Evolutionary conservation across 2,329 filamentous ascomycete species (phyloP).

Genomic region (Pseudocercospora crystallina): DNA sequence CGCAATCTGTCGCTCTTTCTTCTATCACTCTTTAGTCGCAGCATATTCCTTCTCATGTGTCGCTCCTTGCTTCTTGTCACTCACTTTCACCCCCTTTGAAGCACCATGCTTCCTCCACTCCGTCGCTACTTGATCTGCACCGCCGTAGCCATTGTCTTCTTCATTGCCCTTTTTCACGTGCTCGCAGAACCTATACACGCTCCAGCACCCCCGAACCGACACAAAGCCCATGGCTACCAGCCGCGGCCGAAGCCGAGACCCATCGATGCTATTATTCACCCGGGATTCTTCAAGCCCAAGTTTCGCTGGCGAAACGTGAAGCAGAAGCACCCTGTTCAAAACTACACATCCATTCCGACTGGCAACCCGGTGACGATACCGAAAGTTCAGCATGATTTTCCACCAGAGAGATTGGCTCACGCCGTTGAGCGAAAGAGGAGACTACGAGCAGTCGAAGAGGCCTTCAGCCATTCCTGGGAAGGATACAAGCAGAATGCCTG

Average conservation of each 20-base stretch:
- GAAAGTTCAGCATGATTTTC: conserved; percentile 72
- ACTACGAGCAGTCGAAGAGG: conserved; percentile 65
- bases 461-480: conserved; percentile 76
- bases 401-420: conserved; percentile 59
- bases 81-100: no score
- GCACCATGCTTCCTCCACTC: conserved; percentile 28
- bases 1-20: no score
- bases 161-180: conserved; percentile 20
- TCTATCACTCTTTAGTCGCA: no score
- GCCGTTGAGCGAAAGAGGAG: conserved; percentile 64
- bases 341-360: conserved; percentile 71
- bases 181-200: neutral
- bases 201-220: conserved; percentile 6
- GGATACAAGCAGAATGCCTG: conserved; percentile 80
- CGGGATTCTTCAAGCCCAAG: conserved; percentile 26
- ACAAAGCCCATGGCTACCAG: conserved; percentile 1
- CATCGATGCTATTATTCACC: conserved; percentile 26
- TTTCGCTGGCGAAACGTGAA: conserved; percentile 35
- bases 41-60: no score
- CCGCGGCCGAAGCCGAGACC: conserved; percentile 2
- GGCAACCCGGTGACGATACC: conserved; percentile 69
- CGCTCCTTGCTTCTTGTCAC: no score
- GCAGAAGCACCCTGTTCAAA: conserved; percentile 64
- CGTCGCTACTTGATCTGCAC: conserved; percentile 29
- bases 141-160: conserved; percentile 23